Conservation (phyloP, 1,139 yeast genomes). For the Geotrichum phurueaensis region DNA sequence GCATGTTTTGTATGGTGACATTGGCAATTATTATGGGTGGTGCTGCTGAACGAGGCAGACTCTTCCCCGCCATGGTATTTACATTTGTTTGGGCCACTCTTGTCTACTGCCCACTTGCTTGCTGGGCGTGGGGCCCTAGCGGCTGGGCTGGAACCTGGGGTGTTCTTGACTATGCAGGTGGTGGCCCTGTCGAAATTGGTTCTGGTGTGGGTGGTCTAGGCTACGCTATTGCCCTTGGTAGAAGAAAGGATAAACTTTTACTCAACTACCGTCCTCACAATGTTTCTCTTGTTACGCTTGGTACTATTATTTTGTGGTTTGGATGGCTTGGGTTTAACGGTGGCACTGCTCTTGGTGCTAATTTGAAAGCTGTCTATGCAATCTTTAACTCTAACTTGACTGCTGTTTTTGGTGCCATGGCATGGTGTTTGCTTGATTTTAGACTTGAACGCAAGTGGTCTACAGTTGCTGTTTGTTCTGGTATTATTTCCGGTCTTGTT, state of each 20-base stretch:
- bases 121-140: slow-evolving; percentile 88
- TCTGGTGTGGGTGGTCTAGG: slow-evolving; percentile 90
- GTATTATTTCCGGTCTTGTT: slow-evolving; percentile 88
- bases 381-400: slow-evolving; percentile 87
- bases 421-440: slow-evolving; percentile 89
- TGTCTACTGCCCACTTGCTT: slow-evolving; percentile 88
- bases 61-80: slow-evolving; percentile 78
- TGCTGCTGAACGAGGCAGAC: slow-evolving; percentile 89
- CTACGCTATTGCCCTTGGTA: slow-evolving; percentile 74
- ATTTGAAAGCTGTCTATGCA: slow-evolving; percentile 68
- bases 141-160: slow-evolving; percentile 94
- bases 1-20: slow-evolving; percentile 87
- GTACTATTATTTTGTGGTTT: slow-evolving; percentile 62
- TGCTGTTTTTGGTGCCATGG: slow-evolving; percentile 84
- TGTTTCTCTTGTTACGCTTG: slow-evolving; percentile 76
- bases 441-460: slow-evolving; percentile 87
- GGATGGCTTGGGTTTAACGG: slow-evolving; percentile 80
- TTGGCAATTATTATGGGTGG: slow-evolving; percentile 90
- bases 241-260: slow-evolving; percentile 75
- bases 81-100: slow-evolving; percentile 83
- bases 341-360: slow-evolving; percentile 59
- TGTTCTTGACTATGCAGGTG: slow-evolving; percentile 94
- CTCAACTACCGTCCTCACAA: slow-evolving; percentile 93
- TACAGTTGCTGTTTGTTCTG: slow-evolving; percentile 92
- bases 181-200: slow-evolving; percentile 92